phyloP scores from a whole-genome alignment of 2,329 filamentous ascomycete genomes.

The Claviceps lovelessii region DNA sequence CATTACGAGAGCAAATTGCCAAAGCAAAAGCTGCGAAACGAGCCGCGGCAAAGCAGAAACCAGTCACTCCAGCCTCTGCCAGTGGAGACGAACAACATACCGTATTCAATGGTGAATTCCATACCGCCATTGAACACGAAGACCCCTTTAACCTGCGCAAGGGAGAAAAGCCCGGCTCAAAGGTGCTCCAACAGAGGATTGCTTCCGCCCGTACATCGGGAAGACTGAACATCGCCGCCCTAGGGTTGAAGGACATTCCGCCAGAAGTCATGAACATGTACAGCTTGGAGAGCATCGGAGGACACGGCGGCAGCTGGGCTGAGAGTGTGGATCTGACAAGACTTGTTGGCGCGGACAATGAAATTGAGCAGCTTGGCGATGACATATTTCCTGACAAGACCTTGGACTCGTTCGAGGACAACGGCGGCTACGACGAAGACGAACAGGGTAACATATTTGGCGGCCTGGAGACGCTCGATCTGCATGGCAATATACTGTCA shows the following conservation, averaged over 20 bases:
- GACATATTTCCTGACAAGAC: conserved; percentile 62
- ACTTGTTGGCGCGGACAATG: conserved; percentile 80
- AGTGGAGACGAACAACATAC: conserved; percentile 20
- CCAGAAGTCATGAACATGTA: conserved; percentile 83
- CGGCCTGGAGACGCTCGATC: conserved; percentile 63
- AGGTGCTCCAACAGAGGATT: conserved; percentile 59
- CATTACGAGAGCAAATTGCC: conserved; percentile 79
- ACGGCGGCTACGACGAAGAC: conserved; percentile 49
- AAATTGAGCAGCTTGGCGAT: conserved; percentile 61
- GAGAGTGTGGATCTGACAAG: conserved; percentile 79
- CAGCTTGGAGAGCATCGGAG: conserved; percentile 54
- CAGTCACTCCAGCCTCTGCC: conserved; percentile 7
- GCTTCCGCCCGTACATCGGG: conserved; percentile 62
- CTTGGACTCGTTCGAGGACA: conserved; percentile 40
- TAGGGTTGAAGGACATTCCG: conserved; percentile 68
- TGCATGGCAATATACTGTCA: conserved; percentile 71
- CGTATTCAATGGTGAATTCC: conserved; percentile 28
- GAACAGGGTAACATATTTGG: conserved; percentile 62
- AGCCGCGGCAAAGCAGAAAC: conserved; percentile 28
- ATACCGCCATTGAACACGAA: conserved; percentile 36
- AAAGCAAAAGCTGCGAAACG: conserved; percentile 75
- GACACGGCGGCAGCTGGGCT: conserved; percentile 60
- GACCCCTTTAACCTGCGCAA: conserved; percentile 59
- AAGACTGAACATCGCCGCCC: conserved; percentile 72
- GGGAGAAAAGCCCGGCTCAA: conserved; percentile 44